Evolutionary conservation across 148 eudicot genomes (phyloP).

Genomic region (Mesembryanthemum crystallinum): DNA sequence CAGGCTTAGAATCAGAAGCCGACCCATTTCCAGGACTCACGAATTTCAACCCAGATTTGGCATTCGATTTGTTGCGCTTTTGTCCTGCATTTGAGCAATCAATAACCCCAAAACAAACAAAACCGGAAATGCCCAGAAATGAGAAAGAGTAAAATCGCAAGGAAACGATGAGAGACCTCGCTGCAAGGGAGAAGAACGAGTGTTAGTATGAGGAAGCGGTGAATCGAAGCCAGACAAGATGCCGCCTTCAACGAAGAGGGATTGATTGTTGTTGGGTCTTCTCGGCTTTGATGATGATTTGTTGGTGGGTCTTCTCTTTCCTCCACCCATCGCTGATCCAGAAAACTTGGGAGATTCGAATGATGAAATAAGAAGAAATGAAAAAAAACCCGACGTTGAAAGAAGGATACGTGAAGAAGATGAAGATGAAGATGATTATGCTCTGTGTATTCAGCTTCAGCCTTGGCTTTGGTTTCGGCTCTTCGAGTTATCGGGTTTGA

Average conservation of each 20-base stretch:
- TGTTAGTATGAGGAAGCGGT: constrained; percentile 36
- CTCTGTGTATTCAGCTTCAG: no score
- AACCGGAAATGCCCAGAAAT: background rate
- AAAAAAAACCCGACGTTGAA: constrained; percentile 2
- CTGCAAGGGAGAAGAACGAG: constrained; percentile 26
- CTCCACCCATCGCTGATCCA: constrained; percentile 41
- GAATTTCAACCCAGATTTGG: constrained; percentile 38
- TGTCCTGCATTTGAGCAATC: constrained; percentile 40
- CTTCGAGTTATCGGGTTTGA: background rate
- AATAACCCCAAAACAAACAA: constrained; percentile 14
- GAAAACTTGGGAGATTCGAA: background rate
- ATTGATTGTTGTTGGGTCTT: constrained; percentile 19
- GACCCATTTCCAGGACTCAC: constrained; percentile 40
- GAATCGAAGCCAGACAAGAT: constrained; percentile 42
- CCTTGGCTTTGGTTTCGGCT: background rate
- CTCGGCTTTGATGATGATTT: constrained; percentile 36
- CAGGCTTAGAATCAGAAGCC: constrained; percentile 24
- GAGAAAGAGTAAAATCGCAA: background rate
- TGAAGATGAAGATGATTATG: background rate
- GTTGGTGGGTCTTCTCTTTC: constrained; percentile 35
- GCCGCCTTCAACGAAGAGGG: constrained; percentile 68
- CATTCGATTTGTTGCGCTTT: constrained; percentile 15
- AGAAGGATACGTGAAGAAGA: background rate
- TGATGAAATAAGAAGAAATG: background rate
- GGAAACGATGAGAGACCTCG: constrained; percentile 19